These are phyloP conservation scores for Kondoa malvinella DNA, from an alignment of 768 basidiomycete species.

Conservation along the genomic window DNA sequence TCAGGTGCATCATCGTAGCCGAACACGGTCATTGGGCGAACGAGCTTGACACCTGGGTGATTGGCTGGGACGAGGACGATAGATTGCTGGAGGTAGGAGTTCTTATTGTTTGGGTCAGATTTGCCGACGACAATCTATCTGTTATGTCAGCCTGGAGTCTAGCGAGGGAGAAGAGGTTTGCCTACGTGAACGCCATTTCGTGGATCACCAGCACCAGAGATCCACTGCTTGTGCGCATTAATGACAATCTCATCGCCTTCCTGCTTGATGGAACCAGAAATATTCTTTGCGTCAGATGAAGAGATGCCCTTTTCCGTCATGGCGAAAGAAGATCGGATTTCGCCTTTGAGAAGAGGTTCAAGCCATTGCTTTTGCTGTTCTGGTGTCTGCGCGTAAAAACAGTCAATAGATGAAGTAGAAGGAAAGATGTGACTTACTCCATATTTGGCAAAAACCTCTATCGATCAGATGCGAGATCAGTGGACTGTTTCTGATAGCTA, in stretches of 20 bases:
- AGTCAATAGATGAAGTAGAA: not conserved
- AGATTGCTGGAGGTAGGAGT: conserved; percentile 66
- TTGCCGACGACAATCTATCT: not conserved
- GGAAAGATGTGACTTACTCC: conserved; percentile 33
- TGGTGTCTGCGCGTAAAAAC: conserved; percentile 36
- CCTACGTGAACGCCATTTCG: conserved; percentile 80
- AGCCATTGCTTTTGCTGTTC: conserved; percentile 88
- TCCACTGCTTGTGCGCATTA: conserved; percentile 99
- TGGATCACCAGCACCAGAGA: conserved; percentile 89
- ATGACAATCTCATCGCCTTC: conserved; percentile 80
- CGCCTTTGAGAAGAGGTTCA: conserved; percentile 66
- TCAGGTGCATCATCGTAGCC: not conserved
- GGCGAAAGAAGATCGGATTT: conserved; percentile 82
- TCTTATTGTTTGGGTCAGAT: conserved; percentile 56
- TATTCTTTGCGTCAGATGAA: conserved; percentile 55
- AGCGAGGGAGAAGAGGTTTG: conserved; percentile 32
- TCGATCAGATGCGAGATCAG: not conserved
- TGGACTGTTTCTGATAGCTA: not conserved
- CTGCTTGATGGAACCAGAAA: conserved; percentile 60
- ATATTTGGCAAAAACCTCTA: conserved; percentile 92
- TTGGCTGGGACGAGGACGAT: conserved; percentile 87
- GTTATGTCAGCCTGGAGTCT: not conserved
- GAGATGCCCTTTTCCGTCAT: conserved; percentile 80
- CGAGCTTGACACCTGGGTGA: conserved; percentile 64
- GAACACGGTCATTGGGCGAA: conserved; percentile 85